Evolutionary conservation across 495 filamentous ascomycete genomes (phyloP).

Genomic region (Massariosphaeria phaeospora): DNA sequence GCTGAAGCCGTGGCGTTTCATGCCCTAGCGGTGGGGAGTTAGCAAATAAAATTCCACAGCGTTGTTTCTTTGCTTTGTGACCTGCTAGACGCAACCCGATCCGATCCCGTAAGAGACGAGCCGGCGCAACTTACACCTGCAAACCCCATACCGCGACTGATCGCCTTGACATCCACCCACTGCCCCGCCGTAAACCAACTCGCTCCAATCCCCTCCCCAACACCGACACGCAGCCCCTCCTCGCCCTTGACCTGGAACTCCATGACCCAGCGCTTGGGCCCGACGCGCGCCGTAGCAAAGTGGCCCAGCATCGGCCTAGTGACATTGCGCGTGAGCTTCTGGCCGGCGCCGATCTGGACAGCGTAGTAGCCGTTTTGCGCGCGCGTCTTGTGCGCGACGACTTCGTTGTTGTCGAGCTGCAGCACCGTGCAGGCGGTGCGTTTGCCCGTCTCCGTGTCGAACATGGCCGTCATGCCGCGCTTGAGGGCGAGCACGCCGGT

Average conservation of each 20-base stretch:
- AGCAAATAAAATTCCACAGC: too few species aligned
- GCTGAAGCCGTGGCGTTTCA: slow-evolving; percentile 86
- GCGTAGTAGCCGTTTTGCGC: slow-evolving; percentile 82
- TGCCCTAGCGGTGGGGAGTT: too few species aligned
- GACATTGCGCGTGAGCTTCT: slow-evolving; percentile 68
- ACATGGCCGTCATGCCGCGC: slow-evolving; percentile 91
- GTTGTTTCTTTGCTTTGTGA: too few species aligned
- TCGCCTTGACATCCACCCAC: slow-evolving; percentile 77
- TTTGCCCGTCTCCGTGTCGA: slow-evolving; percentile 66
- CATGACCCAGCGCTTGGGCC: slow-evolving; percentile 71
- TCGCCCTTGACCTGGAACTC: slow-evolving; percentile 79
- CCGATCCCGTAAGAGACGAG: too few species aligned
- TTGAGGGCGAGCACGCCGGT: slow-evolving; percentile 81
- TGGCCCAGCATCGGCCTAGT: slow-evolving; percentile 77
- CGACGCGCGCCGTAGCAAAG: slow-evolving; percentile 68
- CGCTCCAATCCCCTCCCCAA: slow-evolving; percentile 69
- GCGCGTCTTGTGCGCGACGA: slow-evolving; percentile 76
- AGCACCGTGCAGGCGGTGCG: slow-evolving; percentile 86
- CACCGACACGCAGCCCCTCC: slow-evolving; percentile 57
- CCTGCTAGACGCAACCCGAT: too few species aligned
- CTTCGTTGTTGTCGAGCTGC: slow-evolving; percentile 87
- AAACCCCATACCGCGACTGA: slow-evolving; percentile 82
- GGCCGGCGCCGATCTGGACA: slow-evolving; percentile 81
- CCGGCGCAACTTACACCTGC: slow-evolving; percentile 58
- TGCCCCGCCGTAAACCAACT: slow-evolving; percentile 88